These are phyloP conservation scores for Tremella mesenterica DNA, from an alignment of 768 basidiomycete species.

Conservation along the genomic window DNA sequence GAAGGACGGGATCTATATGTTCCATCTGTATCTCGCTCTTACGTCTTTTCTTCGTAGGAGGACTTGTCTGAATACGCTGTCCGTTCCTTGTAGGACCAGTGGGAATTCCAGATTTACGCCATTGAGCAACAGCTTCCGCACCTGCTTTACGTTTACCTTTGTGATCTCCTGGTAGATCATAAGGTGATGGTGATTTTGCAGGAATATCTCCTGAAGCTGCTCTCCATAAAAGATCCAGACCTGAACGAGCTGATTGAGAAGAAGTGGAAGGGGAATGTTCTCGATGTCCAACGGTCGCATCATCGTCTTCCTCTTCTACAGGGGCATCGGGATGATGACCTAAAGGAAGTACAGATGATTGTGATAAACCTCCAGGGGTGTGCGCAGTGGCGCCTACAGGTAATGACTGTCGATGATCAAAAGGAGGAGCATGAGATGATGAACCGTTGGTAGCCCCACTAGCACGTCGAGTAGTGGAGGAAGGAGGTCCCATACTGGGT, in stretches of 20 bases:
- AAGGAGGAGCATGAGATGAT: conserved; percentile 2
- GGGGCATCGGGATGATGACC: conserved; percentile 8
- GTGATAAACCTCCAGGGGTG: conserved; percentile 16
- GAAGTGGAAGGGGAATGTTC: conserved; percentile 28
- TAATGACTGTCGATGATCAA: conserved; percentile 1
- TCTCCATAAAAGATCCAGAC: conserved; percentile 29
- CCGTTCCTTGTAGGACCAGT: conserved; percentile 6
- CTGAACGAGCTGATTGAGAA: conserved; percentile 30
- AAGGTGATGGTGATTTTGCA: neutral
- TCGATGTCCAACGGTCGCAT: conserved; percentile 32
- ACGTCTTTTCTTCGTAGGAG: conserved; percentile 17
- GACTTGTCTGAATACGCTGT: conserved; percentile 1
- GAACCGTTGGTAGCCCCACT: conserved; percentile 4
- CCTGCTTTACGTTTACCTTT: conserved; percentile 39
- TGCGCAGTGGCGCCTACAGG: conserved; percentile 19
- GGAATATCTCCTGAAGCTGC: conserved; percentile 14
- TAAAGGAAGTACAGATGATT: conserved; percentile 15
- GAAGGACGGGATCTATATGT: conserved; percentile 13
- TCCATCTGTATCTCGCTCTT: conserved; percentile 17
- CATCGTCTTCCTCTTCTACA: conserved; percentile 36
- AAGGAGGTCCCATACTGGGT: conserved; percentile 28
- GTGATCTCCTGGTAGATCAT: conserved; percentile 13
- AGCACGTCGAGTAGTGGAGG: conserved; percentile 3
- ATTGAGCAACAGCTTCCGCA: conserved; percentile 34
- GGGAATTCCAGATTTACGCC: conserved; percentile 29